Evolutionary conservation across 129 eudicot genomes (phyloP), one percentile per base, ranked within the genome.

Genomic region (Helianthus tuberosus): DNA sequence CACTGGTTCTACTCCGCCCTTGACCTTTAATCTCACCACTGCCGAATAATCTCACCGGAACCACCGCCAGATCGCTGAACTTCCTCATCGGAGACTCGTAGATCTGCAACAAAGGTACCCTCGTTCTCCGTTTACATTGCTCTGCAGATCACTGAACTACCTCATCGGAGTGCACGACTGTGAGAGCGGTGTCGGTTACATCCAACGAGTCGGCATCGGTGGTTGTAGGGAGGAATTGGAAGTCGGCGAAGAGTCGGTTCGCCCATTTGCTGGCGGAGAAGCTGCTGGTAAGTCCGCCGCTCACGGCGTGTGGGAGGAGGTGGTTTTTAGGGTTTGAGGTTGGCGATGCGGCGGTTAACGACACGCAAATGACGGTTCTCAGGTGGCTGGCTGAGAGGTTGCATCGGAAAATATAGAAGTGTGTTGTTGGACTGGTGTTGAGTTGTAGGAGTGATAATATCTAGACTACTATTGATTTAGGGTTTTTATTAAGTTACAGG

Each of bases 181-280:
- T 15, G 58, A 59, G 58, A 20, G 88, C 27, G 81, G 68, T 6
- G 61, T 66, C 17, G 69, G 72, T 49, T 68, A 55, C 27, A 64
- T 75, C 47, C 5, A 58, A 0, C 27, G 61, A 5, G 80, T 82
- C 78, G 46, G 89, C 58, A n/a, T 72, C 43, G 66, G 61, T 77
- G 77, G 86, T 77, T 10, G 88, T 47, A 3, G 98, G 98, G 49
- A 89, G 85, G 79, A 93, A 93, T 25, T 93, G 98, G 88, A 93
- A 93, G 85, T 93, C 98, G 70, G 97, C 39, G 74, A 90, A 75
- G 71, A 93, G 93, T 66, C 98, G 98, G 67, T 93, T 86, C 64
- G 98, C 98, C 98, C 97, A 93, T 85, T 83, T 93, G 83, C 88
- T 90, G 71, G 89, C 85, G 85, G 90, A 81, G 85, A 82, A 82